Conservation (phyloP, 192 early-diverging fungal species). For the Nowakowskiella sp. region DNA sequence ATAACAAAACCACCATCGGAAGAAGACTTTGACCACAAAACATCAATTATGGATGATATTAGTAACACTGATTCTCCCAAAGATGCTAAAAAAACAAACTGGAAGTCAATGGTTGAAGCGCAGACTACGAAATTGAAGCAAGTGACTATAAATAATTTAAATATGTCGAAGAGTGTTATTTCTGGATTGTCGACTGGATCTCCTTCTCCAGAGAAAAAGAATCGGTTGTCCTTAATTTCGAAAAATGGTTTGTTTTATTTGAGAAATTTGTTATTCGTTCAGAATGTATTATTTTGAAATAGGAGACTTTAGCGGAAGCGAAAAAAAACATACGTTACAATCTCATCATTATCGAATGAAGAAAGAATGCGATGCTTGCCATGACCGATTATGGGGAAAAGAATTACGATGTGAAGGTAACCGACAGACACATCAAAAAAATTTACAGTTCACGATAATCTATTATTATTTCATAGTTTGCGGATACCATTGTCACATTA, state of each 20-base stretch:
- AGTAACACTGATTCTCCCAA: too few species aligned
- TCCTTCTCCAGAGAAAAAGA: neutral
- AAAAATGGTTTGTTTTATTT: slow-evolving; percentile 11
- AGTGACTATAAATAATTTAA: neutral
- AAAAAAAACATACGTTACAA: slow-evolving; percentile 18
- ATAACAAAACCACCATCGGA: too few species aligned
- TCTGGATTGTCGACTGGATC: neutral
- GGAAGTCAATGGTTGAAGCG: too few species aligned
- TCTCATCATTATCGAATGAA: slow-evolving; percentile 24
- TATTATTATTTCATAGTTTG: slow-evolving; percentile 18
- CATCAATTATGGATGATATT: too few species aligned
- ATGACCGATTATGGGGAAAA: slow-evolving; percentile 36
- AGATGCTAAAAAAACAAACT: too few species aligned
- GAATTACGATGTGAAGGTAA: slow-evolving; percentile 29
- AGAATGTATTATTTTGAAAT: slow-evolving; percentile 6
- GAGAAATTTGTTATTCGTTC: slow-evolving; percentile 5
- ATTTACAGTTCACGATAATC: neutral
- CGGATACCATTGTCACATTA: slow-evolving; percentile 31
- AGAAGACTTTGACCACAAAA: too few species aligned
- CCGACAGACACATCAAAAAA: neutral
- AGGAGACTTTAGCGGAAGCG: slow-evolving; percentile 3
- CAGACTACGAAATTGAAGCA: too few species aligned
- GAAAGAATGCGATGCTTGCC: slow-evolving; percentile 30
- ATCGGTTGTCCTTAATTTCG: neutral
- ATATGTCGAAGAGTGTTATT: neutral